phyloP scores from a whole-genome alignment of 768 basidiomycete genomes.

The Xanthoconium stramineum region DNA sequence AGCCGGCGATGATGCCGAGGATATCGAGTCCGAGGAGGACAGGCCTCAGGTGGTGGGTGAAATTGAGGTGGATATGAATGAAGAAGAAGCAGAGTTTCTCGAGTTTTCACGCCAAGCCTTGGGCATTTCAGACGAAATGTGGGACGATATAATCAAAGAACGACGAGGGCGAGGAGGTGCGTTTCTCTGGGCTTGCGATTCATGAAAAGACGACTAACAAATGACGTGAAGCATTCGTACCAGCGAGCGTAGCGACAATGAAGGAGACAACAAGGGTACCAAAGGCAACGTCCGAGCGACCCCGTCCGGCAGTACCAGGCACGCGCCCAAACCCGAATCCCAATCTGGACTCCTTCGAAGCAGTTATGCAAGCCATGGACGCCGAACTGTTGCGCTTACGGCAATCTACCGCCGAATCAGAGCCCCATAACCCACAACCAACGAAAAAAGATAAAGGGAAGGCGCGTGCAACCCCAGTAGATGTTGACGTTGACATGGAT shows the following conservation, averaged over 20 bases:
- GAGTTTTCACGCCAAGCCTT: constrained; percentile 91
- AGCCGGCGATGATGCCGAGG: constrained; percentile 40
- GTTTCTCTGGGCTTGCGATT: constrained; percentile 23
- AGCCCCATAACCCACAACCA: constrained; percentile 13
- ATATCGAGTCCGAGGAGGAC: constrained; percentile 71
- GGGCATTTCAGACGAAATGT: constrained; percentile 86
- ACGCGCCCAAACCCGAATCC: constrained; percentile 52
- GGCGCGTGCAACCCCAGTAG: constrained; percentile 29
- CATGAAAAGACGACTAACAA: constrained; percentile 5
- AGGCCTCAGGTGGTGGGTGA: constrained; percentile 81
- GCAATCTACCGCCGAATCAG: constrained; percentile 20
- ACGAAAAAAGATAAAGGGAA: constrained; percentile 47
- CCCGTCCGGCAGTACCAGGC: constrained; percentile 29
- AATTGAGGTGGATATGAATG: constrained; percentile 85
- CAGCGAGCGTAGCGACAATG: constrained; percentile 26
- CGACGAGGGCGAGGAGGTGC: constrained; percentile 78
- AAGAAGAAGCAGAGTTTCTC: constrained; percentile 92
- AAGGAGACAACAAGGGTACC: constrained; percentile 2
- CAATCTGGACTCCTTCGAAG: constrained; percentile 87
- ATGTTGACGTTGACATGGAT: constrained; percentile 53
- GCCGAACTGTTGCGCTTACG: constrained; percentile 60
- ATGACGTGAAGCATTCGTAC: constrained; percentile 54
- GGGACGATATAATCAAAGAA: constrained; percentile 81
- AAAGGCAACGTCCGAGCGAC: constrained; percentile 9
- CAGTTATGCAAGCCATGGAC: constrained; percentile 96